A percentile compares a stretch with the other conserved stretches of the same genome.
Evolutionary conservation across 305 asterid species (phyloP).

Genomic region (Solanum hybrid): DNA sequence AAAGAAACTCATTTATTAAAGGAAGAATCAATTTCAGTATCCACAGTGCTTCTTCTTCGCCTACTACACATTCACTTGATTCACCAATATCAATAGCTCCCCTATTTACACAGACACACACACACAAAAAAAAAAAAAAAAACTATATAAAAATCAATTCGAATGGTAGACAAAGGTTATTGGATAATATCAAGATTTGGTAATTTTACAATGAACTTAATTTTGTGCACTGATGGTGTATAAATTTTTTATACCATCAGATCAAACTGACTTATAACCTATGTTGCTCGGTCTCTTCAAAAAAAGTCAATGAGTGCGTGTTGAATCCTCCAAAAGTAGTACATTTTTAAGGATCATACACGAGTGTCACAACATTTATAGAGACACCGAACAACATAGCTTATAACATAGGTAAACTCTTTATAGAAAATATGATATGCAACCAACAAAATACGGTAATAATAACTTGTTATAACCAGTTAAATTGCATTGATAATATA

Average conservation of each 20-base stretch:
- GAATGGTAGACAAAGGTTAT: background rate
- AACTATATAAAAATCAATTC: background rate
- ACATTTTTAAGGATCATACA: background rate
- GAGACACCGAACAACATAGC: background rate
- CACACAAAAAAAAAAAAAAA: background rate
- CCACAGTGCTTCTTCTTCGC: slow-evolving; percentile 80
- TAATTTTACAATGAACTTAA: background rate
- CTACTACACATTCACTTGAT: slow-evolving; percentile 43
- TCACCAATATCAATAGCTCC: slow-evolving; percentile 17
- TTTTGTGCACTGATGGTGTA: background rate
- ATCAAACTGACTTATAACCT: background rate
- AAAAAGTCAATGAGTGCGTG: background rate
- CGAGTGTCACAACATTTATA: background rate
- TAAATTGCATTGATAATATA: background rate
- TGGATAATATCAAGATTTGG: background rate
- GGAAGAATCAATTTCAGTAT: slow-evolving; percentile 59
- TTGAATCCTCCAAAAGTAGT: background rate
- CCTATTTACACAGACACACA: slow-evolving; percentile 4
- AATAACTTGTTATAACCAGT: background rate
- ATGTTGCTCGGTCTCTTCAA: background rate
- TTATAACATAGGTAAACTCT: background rate
- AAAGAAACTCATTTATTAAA: slow-evolving; percentile 60
- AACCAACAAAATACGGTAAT: background rate
- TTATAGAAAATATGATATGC: background rate
- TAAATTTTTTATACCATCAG: background rate